Evolutionary conservation across 345 rosid genomes (phyloP), one percentile per base, ranked within the genome.

Genomic region (Streptanthus diversifolius): DNA sequence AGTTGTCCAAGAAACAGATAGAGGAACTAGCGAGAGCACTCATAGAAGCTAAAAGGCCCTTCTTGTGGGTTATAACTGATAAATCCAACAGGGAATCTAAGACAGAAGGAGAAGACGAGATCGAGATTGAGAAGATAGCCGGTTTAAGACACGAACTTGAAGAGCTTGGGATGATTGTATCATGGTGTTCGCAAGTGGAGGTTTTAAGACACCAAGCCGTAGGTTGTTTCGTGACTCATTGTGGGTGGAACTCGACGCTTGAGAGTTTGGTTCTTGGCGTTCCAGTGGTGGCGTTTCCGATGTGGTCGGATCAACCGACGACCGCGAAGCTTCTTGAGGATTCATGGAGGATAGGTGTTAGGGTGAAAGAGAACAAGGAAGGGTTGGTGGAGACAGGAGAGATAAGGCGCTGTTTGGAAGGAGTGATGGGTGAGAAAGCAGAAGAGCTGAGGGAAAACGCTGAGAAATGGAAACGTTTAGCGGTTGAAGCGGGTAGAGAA

Each of bases 191-290:
- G 0, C 96, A 90, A 61, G 65, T 81, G 3, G 83, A 86, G 65
- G 88, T 90, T 15, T 63, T 90, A 24, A 82, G 85, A 11, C 85
- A 90, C 56, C 49, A 51, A 5, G 15, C 92, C 4, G 24, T 84
- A 2, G 92, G 91, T 10, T 90, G 91, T 71, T 90, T 87, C 10
- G 30, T 90, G 30, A 81, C 82, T n/a, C 96, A 90, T 60, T 85
- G 92, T 47, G 96, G 96, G 3, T 89, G 96, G 96, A 89, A 73
- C 75, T 89, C 96, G 1, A 89, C 87, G 1, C 3, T 85, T 24
- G 92, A 90, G 79, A 80, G 86, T 66, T 67, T 89, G 36, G 83
- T 72, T 55, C 61, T 51, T 0, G 92, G 92, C 4, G 84, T 83
- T 39, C 91, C 96, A 0, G 75, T 86, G 14, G 92, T 90, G 77